A percentile compares a stretch with the other conserved stretches of the same genome.
Evolutionary conservation across 805 yeast genomes (phyloP).

Genomic region (Barnettozyma siamensis): DNA sequence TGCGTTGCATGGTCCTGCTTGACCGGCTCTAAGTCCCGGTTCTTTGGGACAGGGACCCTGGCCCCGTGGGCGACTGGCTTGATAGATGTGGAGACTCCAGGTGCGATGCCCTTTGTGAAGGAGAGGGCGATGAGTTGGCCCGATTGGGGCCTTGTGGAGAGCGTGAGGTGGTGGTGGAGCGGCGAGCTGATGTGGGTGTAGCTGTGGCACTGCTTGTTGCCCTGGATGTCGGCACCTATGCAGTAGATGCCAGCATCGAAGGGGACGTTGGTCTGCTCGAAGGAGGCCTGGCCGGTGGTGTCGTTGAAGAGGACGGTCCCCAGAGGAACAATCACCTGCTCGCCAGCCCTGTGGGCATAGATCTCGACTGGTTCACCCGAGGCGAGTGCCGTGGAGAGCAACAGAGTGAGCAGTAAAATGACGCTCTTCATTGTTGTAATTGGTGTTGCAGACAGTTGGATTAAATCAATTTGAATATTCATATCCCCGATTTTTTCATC

Average conservation of each 20-base stretch:
- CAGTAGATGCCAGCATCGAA: conserved; percentile 16
- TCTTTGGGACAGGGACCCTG: conserved; percentile 12
- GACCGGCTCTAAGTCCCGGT: not conserved
- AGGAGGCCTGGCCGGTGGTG: conserved; percentile 1
- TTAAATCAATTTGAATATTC: too few relatives aligned
- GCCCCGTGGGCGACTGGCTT: conserved; percentile 4
- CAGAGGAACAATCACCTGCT: not conserved
- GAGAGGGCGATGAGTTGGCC: conserved; percentile 18
- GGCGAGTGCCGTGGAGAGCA: not conserved
- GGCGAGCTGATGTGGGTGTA: conserved; percentile 16
- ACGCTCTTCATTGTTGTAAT: not conserved
- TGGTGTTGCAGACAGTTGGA: too few relatives aligned
- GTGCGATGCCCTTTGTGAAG: conserved; percentile 5
- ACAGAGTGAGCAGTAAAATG: not conserved
- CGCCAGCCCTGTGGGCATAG: conserved; percentile 3
- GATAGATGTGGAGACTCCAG: conserved; percentile 13
- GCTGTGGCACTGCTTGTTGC: conserved; percentile 14
- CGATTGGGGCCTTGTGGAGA: conserved; percentile 13
- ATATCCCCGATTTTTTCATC: too few relatives aligned
- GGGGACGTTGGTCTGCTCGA: not conserved
- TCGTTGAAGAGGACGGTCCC: conserved; percentile 2
- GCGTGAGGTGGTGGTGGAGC: conserved; percentile 13
- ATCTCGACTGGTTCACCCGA: conserved; percentile 1
- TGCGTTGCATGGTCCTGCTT: not conserved
- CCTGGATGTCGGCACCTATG: conserved; percentile 17